Base-by-base conservation (phyloP, 106 monocot genomes). In the Triglochin maritima region DNA sequence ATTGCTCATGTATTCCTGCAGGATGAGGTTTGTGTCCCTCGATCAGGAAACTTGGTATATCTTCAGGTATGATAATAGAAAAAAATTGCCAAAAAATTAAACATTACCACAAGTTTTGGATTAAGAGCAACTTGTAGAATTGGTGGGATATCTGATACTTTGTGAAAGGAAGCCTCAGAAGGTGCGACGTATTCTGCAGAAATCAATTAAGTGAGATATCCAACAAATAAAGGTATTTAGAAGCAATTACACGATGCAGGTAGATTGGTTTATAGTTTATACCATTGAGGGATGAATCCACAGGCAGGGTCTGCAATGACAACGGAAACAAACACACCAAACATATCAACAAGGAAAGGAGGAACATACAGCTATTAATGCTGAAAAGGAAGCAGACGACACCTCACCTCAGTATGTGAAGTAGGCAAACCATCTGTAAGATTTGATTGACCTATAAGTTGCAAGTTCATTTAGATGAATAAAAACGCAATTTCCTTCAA, bases 1-100 rank as follows among this genome's bases (percentile, higher is more conserved):
- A 79, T 91, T 82, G 7, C 76, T 74, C 76, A 91, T 87, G 80
- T 80, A 87, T 71, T 70, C 78, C 91, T 91, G 79, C 59, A 69
- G 60, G 16, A 44, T 72, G 60, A 9, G 16, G 45, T n/a, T 49
- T 44, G 2, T 15, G 54, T 59, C 47, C 16, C 0, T 43, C 63
- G n/a, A 9, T 13, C 57, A 69, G 46, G 47, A 73, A 11, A n/a
- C 47, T 48, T 29, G 0, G n/a, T n/a, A 60, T 42, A 44, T 3
- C 4, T 61, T 44, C 17, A 4, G n/a, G n/a, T 15, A 49, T 49
- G 17, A n/a, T 11, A 10, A 49, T 48, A 49, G 11, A 3, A 64
- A 47, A n/a, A 49, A 7, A 64, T 29, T 29, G 29, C 29, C 29
- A 29, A 46, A 60, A 44, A 58, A 4, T 5, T 16, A 66, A 45